Evolutionary conservation across 2,329 filamentous ascomycete species (phyloP).

Genomic region (Claviceps sp.): DNA sequence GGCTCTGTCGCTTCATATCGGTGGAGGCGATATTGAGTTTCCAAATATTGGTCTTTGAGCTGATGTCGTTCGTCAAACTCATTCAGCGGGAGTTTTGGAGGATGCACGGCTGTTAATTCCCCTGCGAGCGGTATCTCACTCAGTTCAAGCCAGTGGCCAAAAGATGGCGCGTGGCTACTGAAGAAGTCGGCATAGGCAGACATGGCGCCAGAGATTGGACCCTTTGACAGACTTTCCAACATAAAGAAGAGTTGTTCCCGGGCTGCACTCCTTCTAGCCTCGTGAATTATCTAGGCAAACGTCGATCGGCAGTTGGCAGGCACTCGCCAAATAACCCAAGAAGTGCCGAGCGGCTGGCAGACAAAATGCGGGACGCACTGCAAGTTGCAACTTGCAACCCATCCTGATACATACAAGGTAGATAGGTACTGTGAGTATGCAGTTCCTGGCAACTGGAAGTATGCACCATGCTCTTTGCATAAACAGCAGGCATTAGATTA

Average conservation of each 20-base stretch:
- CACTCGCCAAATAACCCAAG: background rate
- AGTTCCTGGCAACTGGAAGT: background rate
- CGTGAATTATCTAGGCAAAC: background rate
- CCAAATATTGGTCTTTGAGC: conserved; percentile 42
- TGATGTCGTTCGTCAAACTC: background rate
- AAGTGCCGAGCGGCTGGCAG: background rate
- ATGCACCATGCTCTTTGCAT: too few relatives aligned
- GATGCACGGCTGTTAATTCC: conserved; percentile 12
- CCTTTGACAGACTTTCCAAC: background rate
- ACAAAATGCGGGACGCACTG: background rate
- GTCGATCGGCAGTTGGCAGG: background rate
- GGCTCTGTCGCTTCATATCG: conserved; percentile 61
- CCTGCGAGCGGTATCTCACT: conserved; percentile 13
- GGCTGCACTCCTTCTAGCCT: background rate
- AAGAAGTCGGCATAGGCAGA: conserved; percentile 4
- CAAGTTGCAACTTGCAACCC: background rate
- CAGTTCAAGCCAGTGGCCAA: background rate
- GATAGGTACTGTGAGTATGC: background rate
- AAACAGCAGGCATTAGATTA: too few relatives aligned
- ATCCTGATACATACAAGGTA: background rate
- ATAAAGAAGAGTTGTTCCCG: background rate
- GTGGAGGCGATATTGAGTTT: conserved; percentile 60
- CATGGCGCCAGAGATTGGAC: background rate
- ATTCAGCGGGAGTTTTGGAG: conserved; percentile 8
- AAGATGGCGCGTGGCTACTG: background rate